A percentile compares a stretch with the other conserved stretches of the same genome.
Conservation (phyloP, 345 rosid species). For the Gossypium sturtianum region DNA sequence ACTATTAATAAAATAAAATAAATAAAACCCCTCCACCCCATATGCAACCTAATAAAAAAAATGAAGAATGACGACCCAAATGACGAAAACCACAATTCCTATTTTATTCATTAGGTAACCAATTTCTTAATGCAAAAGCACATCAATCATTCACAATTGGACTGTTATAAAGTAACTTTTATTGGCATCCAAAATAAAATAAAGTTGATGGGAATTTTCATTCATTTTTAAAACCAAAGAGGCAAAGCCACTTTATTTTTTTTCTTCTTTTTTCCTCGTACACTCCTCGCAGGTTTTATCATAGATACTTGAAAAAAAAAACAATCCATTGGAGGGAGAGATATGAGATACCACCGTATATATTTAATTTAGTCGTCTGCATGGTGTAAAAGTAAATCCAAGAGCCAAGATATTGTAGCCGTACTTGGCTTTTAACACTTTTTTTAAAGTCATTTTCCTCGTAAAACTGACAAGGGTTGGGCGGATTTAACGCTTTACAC, state of each 20-base stretch:
- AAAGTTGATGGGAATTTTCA: background rate
- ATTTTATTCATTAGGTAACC: conserved; percentile 9
- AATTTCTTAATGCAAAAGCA: conserved; percentile 8
- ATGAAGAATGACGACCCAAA: conserved; percentile 31
- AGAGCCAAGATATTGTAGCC: conserved; percentile 7
- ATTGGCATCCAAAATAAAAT: background rate
- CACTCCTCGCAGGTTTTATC: conserved; percentile 9
- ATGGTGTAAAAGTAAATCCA: conserved; percentile 13
- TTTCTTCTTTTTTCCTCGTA: conserved; percentile 24
- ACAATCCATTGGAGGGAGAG: background rate
- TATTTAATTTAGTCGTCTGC: background rate
- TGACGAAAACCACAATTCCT: conserved; percentile 30
- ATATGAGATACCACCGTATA: background rate
- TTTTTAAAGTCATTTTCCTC: conserved; percentile 15
- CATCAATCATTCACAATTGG: conserved; percentile 20
- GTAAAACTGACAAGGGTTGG: conserved; percentile 15
- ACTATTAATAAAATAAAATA: no score
- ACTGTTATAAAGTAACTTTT: conserved; percentile 13
- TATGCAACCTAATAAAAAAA: conserved; percentile 14
- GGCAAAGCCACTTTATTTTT: background rate
- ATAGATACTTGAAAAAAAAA: no score
- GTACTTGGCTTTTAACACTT: background rate
- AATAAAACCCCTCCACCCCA: background rate
- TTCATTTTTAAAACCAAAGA: conserved; percentile 9
- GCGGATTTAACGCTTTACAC: conserved; percentile 5